Percentiles rank a stretch among this genome's conserved stretches.
Evolutionary conservation across 1,139 yeast genomes (phyloP).

Genomic region (Candida sp.): DNA sequence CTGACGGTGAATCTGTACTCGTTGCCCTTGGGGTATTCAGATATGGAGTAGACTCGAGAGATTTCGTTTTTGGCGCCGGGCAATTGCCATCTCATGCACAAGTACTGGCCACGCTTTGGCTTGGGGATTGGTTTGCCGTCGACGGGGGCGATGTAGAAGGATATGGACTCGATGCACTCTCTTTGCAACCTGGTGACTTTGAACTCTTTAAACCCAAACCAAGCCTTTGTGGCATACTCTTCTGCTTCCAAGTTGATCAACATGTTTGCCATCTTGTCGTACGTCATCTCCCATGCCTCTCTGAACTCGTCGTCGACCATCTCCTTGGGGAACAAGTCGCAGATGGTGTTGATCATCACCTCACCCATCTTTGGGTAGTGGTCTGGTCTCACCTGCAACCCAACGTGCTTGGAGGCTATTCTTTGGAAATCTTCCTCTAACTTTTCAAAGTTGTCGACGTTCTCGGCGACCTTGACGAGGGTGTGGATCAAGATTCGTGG

Average conservation of each 20-base stretch:
- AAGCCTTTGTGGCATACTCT: slow-evolving; percentile 47
- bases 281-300: slow-evolving; percentile 69
- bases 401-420: slow-evolving; percentile 70
- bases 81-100: slow-evolving; percentile 50
- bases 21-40: slow-evolving; percentile 32
- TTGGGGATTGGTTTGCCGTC: slow-evolving; percentile 38
- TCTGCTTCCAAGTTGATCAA: slow-evolving; percentile 60
- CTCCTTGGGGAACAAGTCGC: slow-evolving; percentile 56
- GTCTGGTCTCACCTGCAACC: slow-evolving; percentile 62
- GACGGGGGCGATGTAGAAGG: slow-evolving; percentile 55
- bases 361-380: slow-evolving; percentile 71
- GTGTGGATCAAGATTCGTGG: slow-evolving; percentile 70
- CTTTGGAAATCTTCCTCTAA: slow-evolving; percentile 58
- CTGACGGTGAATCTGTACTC: slow-evolving; percentile 60
- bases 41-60: slow-evolving; percentile 59
- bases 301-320: slow-evolving; percentile 61
- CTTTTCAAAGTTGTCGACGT: slow-evolving; percentile 62
- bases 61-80: slow-evolving; percentile 34
- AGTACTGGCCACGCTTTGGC: slow-evolving; percentile 64
- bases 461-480: slow-evolving; percentile 62
- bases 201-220: slow-evolving; percentile 63
- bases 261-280: slow-evolving; percentile 65
- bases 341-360: slow-evolving; percentile 56
- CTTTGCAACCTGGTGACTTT: slow-evolving; percentile 42
- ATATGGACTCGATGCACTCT: slow-evolving; percentile 54